Evolutionary conservation across 306 rosid species (phyloP).

Genomic region (Potentilla sterilis): DNA sequence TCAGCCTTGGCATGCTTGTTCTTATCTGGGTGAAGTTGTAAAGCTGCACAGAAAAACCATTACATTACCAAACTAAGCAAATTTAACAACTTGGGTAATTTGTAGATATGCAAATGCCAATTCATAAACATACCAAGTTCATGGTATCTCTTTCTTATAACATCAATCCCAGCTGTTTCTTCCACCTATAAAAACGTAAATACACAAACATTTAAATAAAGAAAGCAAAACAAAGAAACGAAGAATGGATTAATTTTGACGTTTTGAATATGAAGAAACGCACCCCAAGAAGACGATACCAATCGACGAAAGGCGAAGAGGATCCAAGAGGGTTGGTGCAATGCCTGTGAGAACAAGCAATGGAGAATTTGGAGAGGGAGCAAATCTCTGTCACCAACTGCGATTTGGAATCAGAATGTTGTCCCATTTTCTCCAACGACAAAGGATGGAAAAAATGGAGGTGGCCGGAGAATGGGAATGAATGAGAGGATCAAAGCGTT

Average conservation of each 20-base stretch:
- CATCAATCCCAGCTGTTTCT: conserved; percentile 55
- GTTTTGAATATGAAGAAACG: conserved; percentile 20
- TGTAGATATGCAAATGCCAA: not conserved
- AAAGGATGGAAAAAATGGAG: conserved; percentile 4
- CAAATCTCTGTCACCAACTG: conserved; percentile 67
- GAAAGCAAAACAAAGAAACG: not conserved
- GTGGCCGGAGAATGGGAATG: conserved; percentile 10
- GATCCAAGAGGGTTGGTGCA: conserved; percentile 33
- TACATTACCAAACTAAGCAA: not conserved
- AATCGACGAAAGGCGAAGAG: conserved; percentile 52
- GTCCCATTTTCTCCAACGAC: conserved; percentile 39
- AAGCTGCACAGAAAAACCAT: conserved; percentile 46
- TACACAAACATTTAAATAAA: not conserved
- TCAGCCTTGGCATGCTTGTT: conserved; percentile 85
- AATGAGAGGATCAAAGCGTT: conserved; percentile 28
- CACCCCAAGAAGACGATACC: conserved; percentile 90
- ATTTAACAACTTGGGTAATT: not conserved
- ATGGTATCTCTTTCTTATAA: conserved; percentile 68
- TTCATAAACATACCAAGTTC: conserved; percentile 65
- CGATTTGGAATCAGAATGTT: conserved; percentile 61
- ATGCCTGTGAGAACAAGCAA: conserved; percentile 52
- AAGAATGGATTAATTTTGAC: not conserved
- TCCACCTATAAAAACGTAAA: conserved; percentile 51
- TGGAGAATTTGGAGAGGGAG: conserved; percentile 52
- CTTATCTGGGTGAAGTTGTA: conserved; percentile 95